Evolutionary conservation across 352 stramenopile species (phyloP).

Genomic region (Pythium dissimile): DNA sequence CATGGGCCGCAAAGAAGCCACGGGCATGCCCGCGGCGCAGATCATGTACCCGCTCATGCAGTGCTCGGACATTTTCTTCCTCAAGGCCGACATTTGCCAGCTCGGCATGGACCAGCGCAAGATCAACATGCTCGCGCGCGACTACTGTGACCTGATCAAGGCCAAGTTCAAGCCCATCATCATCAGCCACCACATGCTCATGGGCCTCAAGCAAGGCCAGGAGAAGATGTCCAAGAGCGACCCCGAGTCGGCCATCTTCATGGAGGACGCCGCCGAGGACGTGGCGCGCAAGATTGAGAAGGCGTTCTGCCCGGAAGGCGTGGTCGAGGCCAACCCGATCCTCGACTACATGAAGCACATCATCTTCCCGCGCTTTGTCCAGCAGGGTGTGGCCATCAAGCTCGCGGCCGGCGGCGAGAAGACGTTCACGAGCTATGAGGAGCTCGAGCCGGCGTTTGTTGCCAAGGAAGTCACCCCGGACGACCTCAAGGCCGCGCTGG

Average conservation of each 20-base stretch:
- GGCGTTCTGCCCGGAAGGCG: slow-evolving; percentile 93
- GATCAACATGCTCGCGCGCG: slow-evolving; percentile 97
- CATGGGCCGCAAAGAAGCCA: slow-evolving; percentile 95
- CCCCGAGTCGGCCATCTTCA: slow-evolving; percentile 98
- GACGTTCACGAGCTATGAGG: slow-evolving; percentile 87
- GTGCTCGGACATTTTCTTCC: slow-evolving; percentile 99
- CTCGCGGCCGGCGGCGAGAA: slow-evolving; percentile 44
- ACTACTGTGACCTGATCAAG: slow-evolving; percentile 97
- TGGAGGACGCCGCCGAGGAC: slow-evolving; percentile 95
- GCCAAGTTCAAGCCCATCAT: slow-evolving; percentile 95
- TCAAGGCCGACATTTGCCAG: slow-evolving; percentile 99
- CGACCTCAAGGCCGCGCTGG: slow-evolving; percentile 93
- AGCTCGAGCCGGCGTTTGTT: slow-evolving; percentile 91
- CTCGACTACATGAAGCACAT: slow-evolving; percentile 98
- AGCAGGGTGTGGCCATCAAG: slow-evolving; percentile 48
- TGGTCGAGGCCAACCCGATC: slow-evolving; percentile 93
- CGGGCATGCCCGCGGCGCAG: slow-evolving; percentile 91
- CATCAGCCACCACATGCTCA: slow-evolving; percentile 99
- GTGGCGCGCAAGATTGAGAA: slow-evolving; percentile 98
- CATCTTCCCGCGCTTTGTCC: slow-evolving; percentile 87
- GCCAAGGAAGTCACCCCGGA: slow-evolving; percentile 87
- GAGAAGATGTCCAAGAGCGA: slow-evolving; percentile 99
- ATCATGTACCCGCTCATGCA: slow-evolving; percentile 98
- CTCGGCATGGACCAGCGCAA: slow-evolving; percentile 99
- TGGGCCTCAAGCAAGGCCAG: slow-evolving; percentile 97